Evolutionary conservation across 2,329 filamentous ascomycete species (phyloP).

Genomic region (Clathrospora elynae): DNA sequence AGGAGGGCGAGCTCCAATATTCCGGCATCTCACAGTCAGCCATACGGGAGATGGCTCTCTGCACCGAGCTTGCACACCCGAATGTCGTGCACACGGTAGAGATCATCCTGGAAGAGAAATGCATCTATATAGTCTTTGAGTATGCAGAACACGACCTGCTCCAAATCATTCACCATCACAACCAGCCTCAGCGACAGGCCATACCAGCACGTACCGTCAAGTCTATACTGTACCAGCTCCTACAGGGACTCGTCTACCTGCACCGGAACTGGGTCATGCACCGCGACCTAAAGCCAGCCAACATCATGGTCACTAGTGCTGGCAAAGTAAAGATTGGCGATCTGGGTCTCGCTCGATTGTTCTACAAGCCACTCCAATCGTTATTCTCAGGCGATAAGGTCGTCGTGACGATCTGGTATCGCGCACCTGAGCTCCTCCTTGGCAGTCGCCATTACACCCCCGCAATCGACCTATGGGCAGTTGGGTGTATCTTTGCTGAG

Average conservation of each 20-base stretch:
- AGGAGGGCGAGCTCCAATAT: constrained; percentile 96
- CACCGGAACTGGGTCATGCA: constrained; percentile 98
- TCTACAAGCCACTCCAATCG: constrained; percentile 90
- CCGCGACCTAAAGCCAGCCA: constrained; percentile 94
- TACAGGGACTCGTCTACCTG: constrained; percentile 92
- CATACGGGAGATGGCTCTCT: constrained; percentile 95
- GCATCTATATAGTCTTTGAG: constrained; percentile 99
- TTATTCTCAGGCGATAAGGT: constrained; percentile 96
- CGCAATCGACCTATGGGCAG: constrained; percentile 95
- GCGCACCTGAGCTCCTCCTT: constrained; percentile 89
- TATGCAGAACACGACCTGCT: constrained; percentile 97
- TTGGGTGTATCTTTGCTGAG: constrained; percentile 97
- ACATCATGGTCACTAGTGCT: constrained; percentile 94
- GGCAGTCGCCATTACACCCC: constrained; percentile 96
- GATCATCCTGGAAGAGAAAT: constrained; percentile 97
- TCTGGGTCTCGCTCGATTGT: constrained; percentile 86
- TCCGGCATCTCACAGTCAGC: constrained; percentile 97
- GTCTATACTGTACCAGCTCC: constrained; percentile 92
- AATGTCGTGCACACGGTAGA: constrained; percentile 92
- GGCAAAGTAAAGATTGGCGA: constrained; percentile 96
- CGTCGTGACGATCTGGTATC: constrained; percentile 99
- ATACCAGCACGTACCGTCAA: constrained; percentile 89
- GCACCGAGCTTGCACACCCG: constrained; percentile 83
- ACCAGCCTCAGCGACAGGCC: constrained; percentile 81
- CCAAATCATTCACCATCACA: constrained; percentile 98